Percentiles rank a stretch among this genome's conserved stretches.
These are phyloP conservation scores for Moniliella sp. DNA, from an alignment of 1,284 basidiomycete genomes.

Conservation along the genomic window DNA sequence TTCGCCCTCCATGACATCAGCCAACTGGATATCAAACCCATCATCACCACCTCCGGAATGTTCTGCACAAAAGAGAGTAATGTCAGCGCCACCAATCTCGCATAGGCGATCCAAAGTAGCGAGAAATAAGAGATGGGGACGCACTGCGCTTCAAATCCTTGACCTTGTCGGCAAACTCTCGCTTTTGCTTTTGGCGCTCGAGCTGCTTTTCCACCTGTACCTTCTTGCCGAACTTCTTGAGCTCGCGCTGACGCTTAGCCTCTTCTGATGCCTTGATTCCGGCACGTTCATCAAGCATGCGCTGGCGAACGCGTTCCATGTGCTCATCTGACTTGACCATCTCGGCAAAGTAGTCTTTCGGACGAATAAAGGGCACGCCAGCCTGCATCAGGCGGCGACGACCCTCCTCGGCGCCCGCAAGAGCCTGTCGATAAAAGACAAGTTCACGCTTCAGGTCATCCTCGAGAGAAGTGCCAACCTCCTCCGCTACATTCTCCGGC, in stretches of 20 bases:
- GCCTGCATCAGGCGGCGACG: conserved; percentile 53
- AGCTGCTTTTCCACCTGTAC: conserved; percentile 68
- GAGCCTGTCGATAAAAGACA: conserved; percentile 90
- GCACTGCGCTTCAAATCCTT: conserved; percentile 48
- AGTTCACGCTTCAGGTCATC: conserved; percentile 83
- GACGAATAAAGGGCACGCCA: conserved; percentile 66
- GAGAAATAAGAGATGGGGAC: conserved; percentile 12
- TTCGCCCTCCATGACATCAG: conserved; percentile 35
- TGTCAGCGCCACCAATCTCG: too few species aligned
- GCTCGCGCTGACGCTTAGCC: conserved; percentile 70
- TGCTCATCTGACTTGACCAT: conserved; percentile 96
- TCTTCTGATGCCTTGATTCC: conserved; percentile 76
- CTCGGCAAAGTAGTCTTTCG: conserved; percentile 85
- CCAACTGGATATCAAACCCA: conserved; percentile 53
- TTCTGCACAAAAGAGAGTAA: not conserved
- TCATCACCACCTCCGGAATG: conserved; percentile 41
- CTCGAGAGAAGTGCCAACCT: conserved; percentile 46
- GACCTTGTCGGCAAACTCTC: conserved; percentile 47
- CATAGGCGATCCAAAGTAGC: conserved; percentile 1
- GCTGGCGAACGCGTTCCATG: conserved; percentile 86
- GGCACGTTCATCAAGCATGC: conserved; percentile 67
- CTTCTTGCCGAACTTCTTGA: conserved; percentile 95
- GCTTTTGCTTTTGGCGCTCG: conserved; percentile 53
- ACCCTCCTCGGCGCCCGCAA: conserved; percentile 57
- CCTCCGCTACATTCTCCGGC: conserved; percentile 18